Conservation (phyloP, 306 rosid genomes). For the Inga laurina region DNA sequence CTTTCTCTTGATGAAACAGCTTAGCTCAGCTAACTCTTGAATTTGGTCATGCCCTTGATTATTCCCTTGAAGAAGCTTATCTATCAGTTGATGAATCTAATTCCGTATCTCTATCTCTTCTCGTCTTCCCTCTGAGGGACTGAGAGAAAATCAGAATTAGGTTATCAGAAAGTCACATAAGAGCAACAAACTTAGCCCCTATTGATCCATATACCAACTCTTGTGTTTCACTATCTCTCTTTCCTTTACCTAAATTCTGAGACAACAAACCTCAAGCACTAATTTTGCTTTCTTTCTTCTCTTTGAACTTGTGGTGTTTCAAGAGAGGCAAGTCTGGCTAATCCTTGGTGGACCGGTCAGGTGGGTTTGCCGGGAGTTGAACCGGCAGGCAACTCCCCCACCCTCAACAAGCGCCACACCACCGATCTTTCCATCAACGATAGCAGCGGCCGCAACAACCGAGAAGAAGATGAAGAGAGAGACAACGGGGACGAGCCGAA, state of each 20-base stretch:
- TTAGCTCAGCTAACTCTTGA: neutral
- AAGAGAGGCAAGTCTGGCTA: conserved; percentile 65
- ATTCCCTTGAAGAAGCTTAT: conserved; percentile 32
- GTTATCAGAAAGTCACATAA: neutral
- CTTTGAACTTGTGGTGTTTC: neutral
- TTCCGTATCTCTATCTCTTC: conserved; percentile 22
- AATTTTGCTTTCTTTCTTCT: neutral
- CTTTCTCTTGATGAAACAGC: conserved; percentile 12
- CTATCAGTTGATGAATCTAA: conserved; percentile 42
- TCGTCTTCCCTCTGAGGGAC: neutral
- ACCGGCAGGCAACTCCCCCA: conserved; percentile 65
- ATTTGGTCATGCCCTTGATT: conserved; percentile 36
- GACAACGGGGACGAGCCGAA: conserved; percentile 63
- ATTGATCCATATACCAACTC: neutral
- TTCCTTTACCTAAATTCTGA: neutral
- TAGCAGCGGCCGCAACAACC: conserved; percentile 31
- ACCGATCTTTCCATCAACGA: conserved; percentile 64
- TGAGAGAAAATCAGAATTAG: neutral
- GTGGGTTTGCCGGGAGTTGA: conserved; percentile 86
- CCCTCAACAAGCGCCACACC: conserved; percentile 50
- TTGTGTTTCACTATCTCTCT: conserved; percentile 3
- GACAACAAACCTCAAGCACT: neutral
- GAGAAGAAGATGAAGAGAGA: conserved; percentile 59
- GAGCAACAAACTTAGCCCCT: neutral
- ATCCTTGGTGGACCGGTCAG: conserved; percentile 95